Percentiles rank a stretch among this genome's conserved stretches.
These are phyloP conservation scores for Pseudogymnoascus sp. DNA, from an alignment of 2,329 filamentous ascomycete species.

Conservation along the genomic window DNA sequence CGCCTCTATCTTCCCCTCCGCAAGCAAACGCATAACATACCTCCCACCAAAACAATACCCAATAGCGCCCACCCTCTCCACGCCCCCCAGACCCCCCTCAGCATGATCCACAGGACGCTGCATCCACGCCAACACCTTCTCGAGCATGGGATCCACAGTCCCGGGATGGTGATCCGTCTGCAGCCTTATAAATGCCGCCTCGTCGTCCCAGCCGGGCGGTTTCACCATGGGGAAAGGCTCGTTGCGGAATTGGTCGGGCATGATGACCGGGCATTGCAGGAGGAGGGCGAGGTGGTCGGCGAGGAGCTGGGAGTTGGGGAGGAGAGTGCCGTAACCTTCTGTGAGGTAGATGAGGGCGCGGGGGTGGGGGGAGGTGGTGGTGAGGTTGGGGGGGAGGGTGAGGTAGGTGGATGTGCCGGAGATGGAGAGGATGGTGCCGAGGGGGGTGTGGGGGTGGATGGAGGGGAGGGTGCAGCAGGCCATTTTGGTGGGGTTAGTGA, in stretches of 20 bases:
- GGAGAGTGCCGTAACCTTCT: not conserved
- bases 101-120: not conserved
- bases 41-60: constrained; percentile 68
- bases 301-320: constrained; percentile 15
- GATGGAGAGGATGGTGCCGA: not conserved
- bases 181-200: not conserved
- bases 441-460: constrained; percentile 1
- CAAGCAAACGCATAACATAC: constrained; percentile 56
- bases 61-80: constrained; percentile 44
- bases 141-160: constrained; percentile 28
- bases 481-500: not conserved
- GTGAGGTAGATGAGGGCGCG: not conserved
- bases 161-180: not conserved
- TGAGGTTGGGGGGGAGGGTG: not conserved
- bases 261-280: constrained; percentile 13
- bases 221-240: constrained; percentile 59
- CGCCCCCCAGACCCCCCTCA: constrained; percentile 23
- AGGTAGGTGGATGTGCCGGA: not conserved
- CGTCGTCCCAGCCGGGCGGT: constrained; percentile 53
- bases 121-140: constrained; percentile 33
- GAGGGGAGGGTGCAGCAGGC: constrained; percentile 1
- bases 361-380: not conserved
- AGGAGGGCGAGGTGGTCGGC: constrained; percentile 16
- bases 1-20: constrained; percentile 51
- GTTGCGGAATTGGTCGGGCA: constrained; percentile 30